A percentile compares a stretch with the other conserved stretches of the same genome.
phyloP scores from a whole-genome alignment of 495 filamentous ascomycete genomes.

The Lophium mytilinum region DNA sequence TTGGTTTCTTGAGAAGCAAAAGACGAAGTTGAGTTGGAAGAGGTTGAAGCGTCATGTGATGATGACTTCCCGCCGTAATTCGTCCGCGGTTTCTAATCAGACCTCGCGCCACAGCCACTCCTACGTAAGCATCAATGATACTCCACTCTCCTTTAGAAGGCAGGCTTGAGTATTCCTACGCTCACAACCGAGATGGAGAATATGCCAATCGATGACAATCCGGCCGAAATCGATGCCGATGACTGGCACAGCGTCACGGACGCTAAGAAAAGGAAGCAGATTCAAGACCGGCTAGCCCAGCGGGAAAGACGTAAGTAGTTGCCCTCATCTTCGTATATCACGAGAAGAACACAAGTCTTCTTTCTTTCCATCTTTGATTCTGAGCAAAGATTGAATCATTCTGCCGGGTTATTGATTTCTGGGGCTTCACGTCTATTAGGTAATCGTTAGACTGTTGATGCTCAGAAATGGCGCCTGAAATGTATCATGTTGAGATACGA shows the following conservation, averaged over 20 bases:
- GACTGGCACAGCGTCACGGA: constrained; percentile 17
- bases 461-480: not conserved
- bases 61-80: too few species aligned
- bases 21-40: too few species aligned
- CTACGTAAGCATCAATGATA: too few species aligned
- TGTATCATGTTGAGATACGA: not conserved
- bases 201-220: too few species aligned
- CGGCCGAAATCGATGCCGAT: not conserved
- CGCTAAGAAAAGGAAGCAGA: constrained; percentile 20
- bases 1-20: too few species aligned
- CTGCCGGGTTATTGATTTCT: not conserved
- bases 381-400: not conserved
- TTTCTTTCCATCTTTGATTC: not conserved
- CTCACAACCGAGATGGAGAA: too few species aligned
- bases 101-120: too few species aligned
- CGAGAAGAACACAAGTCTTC: not conserved
- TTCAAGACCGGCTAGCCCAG: constrained; percentile 24
- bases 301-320: constrained; percentile 18
- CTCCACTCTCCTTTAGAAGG: too few species aligned
- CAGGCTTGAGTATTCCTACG: too few species aligned
- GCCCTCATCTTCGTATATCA: not conserved
- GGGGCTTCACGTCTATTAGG: not conserved
- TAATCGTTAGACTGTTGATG: not conserved
- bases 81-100: too few species aligned
- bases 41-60: too few species aligned